A percentile compares a stretch with the other conserved stretches of the same genome.
Evolutionary conservation across 75 land plant species (phyloP).

Genomic region (Cunninghamia lanceolata): DNA sequence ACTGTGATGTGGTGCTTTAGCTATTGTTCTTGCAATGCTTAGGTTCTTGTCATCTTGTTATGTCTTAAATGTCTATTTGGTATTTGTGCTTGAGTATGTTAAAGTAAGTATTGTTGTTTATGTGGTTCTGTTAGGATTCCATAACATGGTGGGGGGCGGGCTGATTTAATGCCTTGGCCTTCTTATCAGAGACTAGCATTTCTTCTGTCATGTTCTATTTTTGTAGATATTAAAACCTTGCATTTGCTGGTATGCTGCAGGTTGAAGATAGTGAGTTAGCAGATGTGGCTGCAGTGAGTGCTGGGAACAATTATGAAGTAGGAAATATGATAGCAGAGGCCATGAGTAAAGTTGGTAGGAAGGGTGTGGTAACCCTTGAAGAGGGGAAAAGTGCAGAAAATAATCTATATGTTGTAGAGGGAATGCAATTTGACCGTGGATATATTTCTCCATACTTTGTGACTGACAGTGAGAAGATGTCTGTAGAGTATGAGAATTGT

Average conservation of each 20-base stretch:
- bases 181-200: too few relatives aligned
- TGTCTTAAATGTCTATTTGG: not conserved
- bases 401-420: conserved; percentile 65
- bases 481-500: conserved; percentile 68
- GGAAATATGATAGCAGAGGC: conserved; percentile 91
- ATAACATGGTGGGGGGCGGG: too few relatives aligned
- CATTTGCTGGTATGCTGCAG: conserved; percentile 29
- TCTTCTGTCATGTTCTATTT: not conserved
- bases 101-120: not conserved
- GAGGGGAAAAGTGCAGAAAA: conserved; percentile 73
- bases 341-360: conserved; percentile 68
- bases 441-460: conserved; percentile 89
- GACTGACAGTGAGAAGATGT: conserved; percentile 71
- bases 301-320: conserved; percentile 72
- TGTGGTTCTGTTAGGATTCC: not conserved
- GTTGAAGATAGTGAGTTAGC: conserved; percentile 85
- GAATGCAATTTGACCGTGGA: conserved; percentile 97
- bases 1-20: not conserved
- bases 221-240: not conserved
- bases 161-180: too few relatives aligned
- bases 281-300: conserved; percentile 93
- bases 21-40: not conserved
- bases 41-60: not conserved
- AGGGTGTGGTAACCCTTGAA: conserved; percentile 72
- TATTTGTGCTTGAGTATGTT: not conserved